These are phyloP conservation scores for Dictyostelium citrinum DNA, from an alignment of 78 protist species.

Conservation along the genomic window DNA sequence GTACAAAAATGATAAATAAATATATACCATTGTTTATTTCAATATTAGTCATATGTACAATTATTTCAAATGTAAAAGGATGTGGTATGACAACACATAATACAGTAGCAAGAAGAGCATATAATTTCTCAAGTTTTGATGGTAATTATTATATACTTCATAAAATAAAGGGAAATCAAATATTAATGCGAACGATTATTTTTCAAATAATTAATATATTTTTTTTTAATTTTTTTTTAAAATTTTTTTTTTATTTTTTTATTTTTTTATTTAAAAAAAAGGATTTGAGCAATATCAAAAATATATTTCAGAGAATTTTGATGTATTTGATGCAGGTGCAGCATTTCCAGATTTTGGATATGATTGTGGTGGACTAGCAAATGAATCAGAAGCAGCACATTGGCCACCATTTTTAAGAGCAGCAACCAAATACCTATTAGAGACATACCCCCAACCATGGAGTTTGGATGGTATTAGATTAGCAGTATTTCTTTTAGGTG, in stretches of 20 bases:
- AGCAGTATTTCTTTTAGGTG: slow-evolving; percentile 62
- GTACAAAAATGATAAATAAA: not conserved
- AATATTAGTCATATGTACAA: not conserved
- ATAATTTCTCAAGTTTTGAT: slow-evolving; percentile 43
- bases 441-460: slow-evolving; percentile 60
- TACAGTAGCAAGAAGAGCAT: slow-evolving; percentile 61
- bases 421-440: slow-evolving; percentile 3
- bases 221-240: not conserved
- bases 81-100: slow-evolving; percentile 78
- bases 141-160: slow-evolving; percentile 30
- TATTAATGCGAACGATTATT: too few relatives aligned
- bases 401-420: slow-evolving; percentile 74
- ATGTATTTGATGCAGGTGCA: slow-evolving; percentile 60
- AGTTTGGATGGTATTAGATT: not conserved
- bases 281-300: slow-evolving; percentile 16
- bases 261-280: not conserved
- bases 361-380: slow-evolving; percentile 26
- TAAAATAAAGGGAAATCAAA: not conserved
- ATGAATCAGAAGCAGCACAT: slow-evolving; percentile 66
- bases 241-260: not conserved
- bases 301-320: slow-evolving; percentile 1
- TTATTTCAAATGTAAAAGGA: not conserved
- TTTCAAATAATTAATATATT: not conserved
- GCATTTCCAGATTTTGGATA: slow-evolving; percentile 74
- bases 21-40: too few relatives aligned